Base-by-base conservation (phyloP, 139 green algal species). In the Raphidocelis subcapitata region DNA sequence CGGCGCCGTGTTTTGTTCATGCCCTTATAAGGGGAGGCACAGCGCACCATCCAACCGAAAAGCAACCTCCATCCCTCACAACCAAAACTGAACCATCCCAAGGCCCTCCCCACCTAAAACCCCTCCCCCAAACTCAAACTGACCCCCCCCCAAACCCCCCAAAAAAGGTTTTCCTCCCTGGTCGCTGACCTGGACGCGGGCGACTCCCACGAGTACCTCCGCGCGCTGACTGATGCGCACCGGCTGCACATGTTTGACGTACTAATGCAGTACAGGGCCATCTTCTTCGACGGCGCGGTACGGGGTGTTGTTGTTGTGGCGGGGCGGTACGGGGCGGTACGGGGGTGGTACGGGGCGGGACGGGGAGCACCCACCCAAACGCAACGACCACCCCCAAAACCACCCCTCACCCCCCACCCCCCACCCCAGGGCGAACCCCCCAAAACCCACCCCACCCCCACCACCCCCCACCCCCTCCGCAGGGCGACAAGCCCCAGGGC, bases 181-280 rank as follows among this genome's bases (percentile, higher is more conserved):
- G 73, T 97, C 5, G 83, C 81, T 0, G 94, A 97, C 31, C 82
- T 98, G 67, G 92, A 97, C 51, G 83, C 84, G 23, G 32, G 44
- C 16, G 68, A 87, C 71, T 65, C 83, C 0, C 93, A 95, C 69
- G 92, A 96, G 61, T 93, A 89, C 69, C 33, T 99, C 1, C 98
- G 98, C 85, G 82, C 88, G 31, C 71, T 99, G 26, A 99, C 96
- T 0, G 96, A 99, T 74, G 81, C 92, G 72, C 92, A 98, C 76
- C 87, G 96, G 47, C 85, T 98, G 78, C 93, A 99, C 69, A 77
- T 99, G n/a, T 99, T 98, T 73, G 96, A 99, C 72, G 89, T 97
- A 33, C 90, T 97, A 33, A 99, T 97, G 92, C 95, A 99, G 88
- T 99, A 97, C 85, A 69, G 90, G 0, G 94, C 96, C 26, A 93